These are phyloP conservation scores for Xylaria sp. DNA, from an alignment of 2,329 filamentous ascomycete species.

Conservation along the genomic window DNA sequence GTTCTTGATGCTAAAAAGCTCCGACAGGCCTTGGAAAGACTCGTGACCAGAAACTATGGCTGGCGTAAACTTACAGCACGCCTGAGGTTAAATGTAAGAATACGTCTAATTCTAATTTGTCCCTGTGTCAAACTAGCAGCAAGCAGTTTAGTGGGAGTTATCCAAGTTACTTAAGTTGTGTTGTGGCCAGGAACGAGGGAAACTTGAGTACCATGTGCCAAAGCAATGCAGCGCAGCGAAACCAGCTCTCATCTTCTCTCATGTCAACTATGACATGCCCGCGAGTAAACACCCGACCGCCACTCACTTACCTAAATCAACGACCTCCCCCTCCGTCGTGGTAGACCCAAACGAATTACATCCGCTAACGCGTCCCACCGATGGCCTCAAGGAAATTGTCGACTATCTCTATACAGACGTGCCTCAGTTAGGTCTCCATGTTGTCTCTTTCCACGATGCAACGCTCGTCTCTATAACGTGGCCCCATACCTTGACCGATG, in stretches of 20 bases:
- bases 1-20: constrained; percentile 50
- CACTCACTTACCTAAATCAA: too few species aligned
- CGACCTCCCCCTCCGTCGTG: too few species aligned
- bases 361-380: constrained; percentile 33
- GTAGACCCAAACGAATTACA: constrained; percentile 34
- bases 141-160: not conserved
- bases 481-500: constrained; percentile 56
- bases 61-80: constrained; percentile 55
- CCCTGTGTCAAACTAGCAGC: too few species aligned
- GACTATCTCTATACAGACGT: constrained; percentile 50
- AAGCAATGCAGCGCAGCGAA: constrained; percentile 41
- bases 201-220: constrained; percentile 52
- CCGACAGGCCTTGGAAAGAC: constrained; percentile 41
- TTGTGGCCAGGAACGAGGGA: constrained; percentile 31
- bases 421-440: constrained; percentile 54
- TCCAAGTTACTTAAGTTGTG: not conserved
- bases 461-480: constrained; percentile 47
- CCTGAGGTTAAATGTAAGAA: constrained; percentile 48
- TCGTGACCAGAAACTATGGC: constrained; percentile 47
- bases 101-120: too few species aligned
- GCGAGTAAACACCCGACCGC: constrained; percentile 26
- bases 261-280: constrained; percentile 43
- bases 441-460: constrained; percentile 53
- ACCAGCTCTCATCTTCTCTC: constrained; percentile 42
- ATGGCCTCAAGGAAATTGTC: constrained; percentile 40